Conservation (phyloP, 345 rosid species). For the Physaria fendleri region DNA sequence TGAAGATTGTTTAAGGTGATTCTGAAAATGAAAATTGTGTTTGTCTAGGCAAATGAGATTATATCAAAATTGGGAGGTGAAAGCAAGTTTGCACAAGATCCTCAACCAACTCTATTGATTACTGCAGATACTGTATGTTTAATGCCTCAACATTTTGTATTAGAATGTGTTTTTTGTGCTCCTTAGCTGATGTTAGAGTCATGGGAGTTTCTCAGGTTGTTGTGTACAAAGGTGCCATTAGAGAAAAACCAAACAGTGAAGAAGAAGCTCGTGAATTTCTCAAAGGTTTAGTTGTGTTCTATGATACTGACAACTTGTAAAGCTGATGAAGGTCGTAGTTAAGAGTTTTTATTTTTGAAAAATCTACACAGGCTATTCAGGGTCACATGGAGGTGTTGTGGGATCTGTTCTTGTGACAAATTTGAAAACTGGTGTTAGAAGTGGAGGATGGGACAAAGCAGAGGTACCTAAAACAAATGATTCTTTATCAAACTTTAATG, state of each 20-base stretch:
- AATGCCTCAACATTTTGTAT: too few species aligned
- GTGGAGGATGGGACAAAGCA: conserved; percentile 82
- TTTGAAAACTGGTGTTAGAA: conserved; percentile 63
- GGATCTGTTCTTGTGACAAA: conserved; percentile 85
- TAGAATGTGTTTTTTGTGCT: not conserved
- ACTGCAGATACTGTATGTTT: conserved; percentile 82
- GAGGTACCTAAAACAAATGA: conserved; percentile 51
- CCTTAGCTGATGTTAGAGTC: conserved; percentile 20
- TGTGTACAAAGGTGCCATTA: conserved; percentile 67
- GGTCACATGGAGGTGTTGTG: conserved; percentile 70
- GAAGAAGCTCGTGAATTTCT: conserved; percentile 81
- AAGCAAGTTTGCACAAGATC: conserved; percentile 33
- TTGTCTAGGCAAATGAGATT: conserved; percentile 70
- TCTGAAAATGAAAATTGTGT: not conserved
- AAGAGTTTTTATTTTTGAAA: conserved; percentile 8
- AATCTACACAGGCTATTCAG: conserved; percentile 62
- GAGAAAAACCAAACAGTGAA: conserved; percentile 75
- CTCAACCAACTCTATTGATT: conserved; percentile 49
- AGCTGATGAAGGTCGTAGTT: not conserved
- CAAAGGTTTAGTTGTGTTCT: conserved; percentile 44
- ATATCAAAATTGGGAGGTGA: conserved; percentile 41
- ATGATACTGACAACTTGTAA: not conserved
- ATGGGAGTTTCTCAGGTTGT: conserved; percentile 63
- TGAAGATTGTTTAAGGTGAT: not conserved
- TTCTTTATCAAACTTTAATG: too few species aligned